Evolutionary conservation across 75 land plant genomes (phyloP), one percentile per base, ranked within the genome.

Genomic region (Pseudotsuga menziesii): DNA sequence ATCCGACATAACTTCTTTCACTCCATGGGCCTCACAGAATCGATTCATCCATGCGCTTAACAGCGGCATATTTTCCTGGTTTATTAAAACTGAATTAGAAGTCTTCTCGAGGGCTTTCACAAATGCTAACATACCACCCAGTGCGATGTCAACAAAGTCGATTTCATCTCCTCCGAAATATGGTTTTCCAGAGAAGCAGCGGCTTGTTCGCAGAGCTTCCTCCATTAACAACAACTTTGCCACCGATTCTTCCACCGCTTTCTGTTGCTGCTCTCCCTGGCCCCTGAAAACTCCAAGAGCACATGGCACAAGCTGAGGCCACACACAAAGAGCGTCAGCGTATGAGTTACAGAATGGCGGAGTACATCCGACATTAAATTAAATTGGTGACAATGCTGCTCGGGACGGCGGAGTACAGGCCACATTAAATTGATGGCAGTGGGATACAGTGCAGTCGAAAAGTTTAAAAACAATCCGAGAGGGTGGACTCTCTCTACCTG

Each of bases 161-260:
- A 90, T 79, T 12, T 52, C 52, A 11, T 88, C 85, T 8, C 92
- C 92, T 1, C 88, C 88, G 58, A 88, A 90, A 78, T 87, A 90
- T 19, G 19, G 27, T 73, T 83, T 81, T 44, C 92, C 92, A 63
- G 81, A 83, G 87, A 87, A 83, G 74, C 58, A 59, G 52, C 0
- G 52, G 7, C 1, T 60, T 63, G 85, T 81, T 16, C 23, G 77
- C 61, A 83, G 83, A 3, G 88, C 90, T 1, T 83, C 85, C 61
- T 90, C 92, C 36, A 90, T 56, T 56, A 85, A 44, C 26, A 13
- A 36, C 17, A 89, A 26, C 2, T 58, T 80, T 44, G 66, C 79
- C n/a, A 13, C 11, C 25, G 73, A 27, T 61, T 82, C 64, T 27
- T 71, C 80, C 2, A 82, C 25, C 16, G 77, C 81, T 23, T 59